A percentile compares a stretch with the other conserved stretches of the same genome.
Conservation (phyloP, 768 basidiomycete species). For the Chiua virens region DNA sequence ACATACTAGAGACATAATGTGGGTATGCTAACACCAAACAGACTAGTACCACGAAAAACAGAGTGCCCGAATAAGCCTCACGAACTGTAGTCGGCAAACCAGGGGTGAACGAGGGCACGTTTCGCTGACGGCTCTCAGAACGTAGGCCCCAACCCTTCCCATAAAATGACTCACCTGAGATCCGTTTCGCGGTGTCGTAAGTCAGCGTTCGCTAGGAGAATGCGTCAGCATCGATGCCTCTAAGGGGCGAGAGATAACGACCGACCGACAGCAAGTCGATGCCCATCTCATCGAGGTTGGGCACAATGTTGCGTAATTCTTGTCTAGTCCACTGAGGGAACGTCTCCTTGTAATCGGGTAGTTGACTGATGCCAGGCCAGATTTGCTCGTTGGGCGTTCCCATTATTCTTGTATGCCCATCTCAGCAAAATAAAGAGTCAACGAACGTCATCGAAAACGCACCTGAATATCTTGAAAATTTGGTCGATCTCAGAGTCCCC, state of each 20-base stretch:
- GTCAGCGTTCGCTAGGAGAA: slow-evolving; percentile 58
- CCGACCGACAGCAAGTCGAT: slow-evolving; percentile 75
- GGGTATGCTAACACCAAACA: slow-evolving; percentile 20
- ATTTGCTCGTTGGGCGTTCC: slow-evolving; percentile 90
- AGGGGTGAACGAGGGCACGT: slow-evolving; percentile 52
- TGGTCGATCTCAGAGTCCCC: slow-evolving; percentile 99
- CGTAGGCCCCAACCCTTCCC: not conserved
- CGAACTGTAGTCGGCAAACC: slow-evolving; percentile 49
- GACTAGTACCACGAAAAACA: slow-evolving; percentile 4
- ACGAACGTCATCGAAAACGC: not conserved
- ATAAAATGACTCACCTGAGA: slow-evolving; percentile 65
- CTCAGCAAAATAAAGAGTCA: not conserved
- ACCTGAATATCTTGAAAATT: slow-evolving; percentile 99
- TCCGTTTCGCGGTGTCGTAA: slow-evolving; percentile 89
- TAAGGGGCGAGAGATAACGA: not conserved
- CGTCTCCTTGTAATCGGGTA: slow-evolving; percentile 95
- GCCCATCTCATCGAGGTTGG: slow-evolving; percentile 73
- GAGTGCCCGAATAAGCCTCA: slow-evolving; percentile 12
- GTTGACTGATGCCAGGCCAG: slow-evolving; percentile 86
- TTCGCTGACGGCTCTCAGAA: slow-evolving; percentile 43
- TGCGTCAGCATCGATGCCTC: not conserved
- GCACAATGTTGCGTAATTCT: slow-evolving; percentile 65
- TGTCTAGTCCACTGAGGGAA: slow-evolving; percentile 94
- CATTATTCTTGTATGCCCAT: slow-evolving; percentile 61
- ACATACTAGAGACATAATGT: slow-evolving; percentile 25